Percentiles rank a stretch among this genome's conserved stretches.
phyloP scores from a whole-genome alignment of 1,139 yeast genomes.

The Pichia sp. region DNA sequence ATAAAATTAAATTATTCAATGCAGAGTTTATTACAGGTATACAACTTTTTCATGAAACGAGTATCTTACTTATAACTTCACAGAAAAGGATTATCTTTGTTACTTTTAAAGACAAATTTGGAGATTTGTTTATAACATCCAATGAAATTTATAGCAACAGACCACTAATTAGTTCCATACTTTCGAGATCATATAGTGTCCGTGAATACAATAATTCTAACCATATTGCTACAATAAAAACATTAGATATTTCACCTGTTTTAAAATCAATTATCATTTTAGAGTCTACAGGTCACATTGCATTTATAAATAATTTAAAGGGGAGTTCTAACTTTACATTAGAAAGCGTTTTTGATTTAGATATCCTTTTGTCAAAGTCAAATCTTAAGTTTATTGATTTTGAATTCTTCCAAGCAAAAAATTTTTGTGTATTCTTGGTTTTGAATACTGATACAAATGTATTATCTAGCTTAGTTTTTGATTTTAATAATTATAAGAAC shows the following conservation, averaged over 20 bases:
- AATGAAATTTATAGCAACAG: constrained; percentile 32
- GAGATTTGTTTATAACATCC: constrained; percentile 46
- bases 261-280: constrained; percentile 36
- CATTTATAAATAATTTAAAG: constrained; percentile 27
- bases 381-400: constrained; percentile 4
- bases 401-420: constrained; percentile 1
- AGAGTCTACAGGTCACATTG: constrained; percentile 41
- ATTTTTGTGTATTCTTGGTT: constrained; percentile 2
- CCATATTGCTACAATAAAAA: constrained; percentile 55
- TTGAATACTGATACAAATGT: background rate
- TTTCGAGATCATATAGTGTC: constrained; percentile 18
- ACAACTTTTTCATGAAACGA: constrained; percentile 68
- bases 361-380: background rate
- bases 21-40: constrained; percentile 55
- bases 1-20: constrained; percentile 36
- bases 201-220: constrained; percentile 25
- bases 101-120: constrained; percentile 60
- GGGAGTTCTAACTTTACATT: constrained; percentile 12
- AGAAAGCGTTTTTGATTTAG: constrained; percentile 4
- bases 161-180: constrained; percentile 29
- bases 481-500: background rate
- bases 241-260: constrained; percentile 12
- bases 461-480: background rate
- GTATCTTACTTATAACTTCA: constrained; percentile 66
- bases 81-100: constrained; percentile 61